phyloP scores from a whole-genome alignment of 257 asterid species.

The Rubia yunnanensis region DNA sequence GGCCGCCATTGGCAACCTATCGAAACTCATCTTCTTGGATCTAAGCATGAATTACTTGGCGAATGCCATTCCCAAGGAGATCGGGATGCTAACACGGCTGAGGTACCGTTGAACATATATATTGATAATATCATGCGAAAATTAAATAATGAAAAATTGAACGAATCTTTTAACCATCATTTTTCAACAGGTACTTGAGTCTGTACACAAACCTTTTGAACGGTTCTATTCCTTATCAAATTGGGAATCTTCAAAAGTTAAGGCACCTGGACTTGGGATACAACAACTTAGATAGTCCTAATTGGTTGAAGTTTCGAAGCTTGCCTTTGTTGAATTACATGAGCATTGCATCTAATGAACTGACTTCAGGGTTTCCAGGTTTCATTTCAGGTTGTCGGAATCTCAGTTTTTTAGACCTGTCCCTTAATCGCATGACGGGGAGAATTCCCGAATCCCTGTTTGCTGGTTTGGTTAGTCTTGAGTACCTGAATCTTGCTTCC shows the following conservation, averaged over 20 bases:
- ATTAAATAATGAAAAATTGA: no score
- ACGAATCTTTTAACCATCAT: no score
- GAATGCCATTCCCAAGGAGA: constrained; percentile 45
- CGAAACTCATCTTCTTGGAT: constrained; percentile 50
- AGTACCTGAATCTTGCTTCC: constrained; percentile 35
- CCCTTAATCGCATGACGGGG: constrained; percentile 43
- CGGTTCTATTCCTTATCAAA: constrained; percentile 51
- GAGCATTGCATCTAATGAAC: constrained; percentile 32
- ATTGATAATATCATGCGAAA: no score
- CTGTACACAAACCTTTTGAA: constrained; percentile 39
- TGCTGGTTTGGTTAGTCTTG: constrained; percentile 34
- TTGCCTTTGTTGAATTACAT: constrained; percentile 47
- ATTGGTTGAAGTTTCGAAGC: constrained; percentile 46
- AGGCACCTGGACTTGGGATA: constrained; percentile 55
- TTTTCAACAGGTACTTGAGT: no score
- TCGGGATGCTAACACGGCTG: constrained; percentile 45
- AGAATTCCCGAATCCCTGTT: constrained; percentile 50
- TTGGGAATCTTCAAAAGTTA: constrained; percentile 50
- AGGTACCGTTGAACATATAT: no score
- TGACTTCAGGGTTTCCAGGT: constrained; percentile 46
- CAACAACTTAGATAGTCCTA: constrained; percentile 43
- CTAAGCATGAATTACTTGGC: constrained; percentile 41
- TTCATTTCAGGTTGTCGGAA: constrained; percentile 44
- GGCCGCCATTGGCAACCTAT: constrained; percentile 38
- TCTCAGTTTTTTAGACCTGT: constrained; percentile 55